These are phyloP conservation scores for Batkoa obscura DNA, from an alignment of 371 early-diverging fungal species.

Conservation along the genomic window DNA sequence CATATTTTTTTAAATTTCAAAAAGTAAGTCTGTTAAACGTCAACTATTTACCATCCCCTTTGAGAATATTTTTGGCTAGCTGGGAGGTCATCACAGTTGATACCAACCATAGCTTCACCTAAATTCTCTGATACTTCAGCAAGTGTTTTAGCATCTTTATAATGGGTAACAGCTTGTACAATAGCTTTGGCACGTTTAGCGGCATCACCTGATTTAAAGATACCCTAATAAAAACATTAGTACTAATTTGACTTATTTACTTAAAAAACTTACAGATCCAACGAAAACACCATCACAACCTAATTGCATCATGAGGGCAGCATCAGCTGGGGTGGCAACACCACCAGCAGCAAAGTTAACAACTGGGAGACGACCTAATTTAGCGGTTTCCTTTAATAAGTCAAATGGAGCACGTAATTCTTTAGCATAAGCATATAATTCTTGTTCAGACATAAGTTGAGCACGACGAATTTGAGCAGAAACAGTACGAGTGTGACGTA, in stretches of 20 bases:
- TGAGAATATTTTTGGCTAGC: constrained; percentile 45
- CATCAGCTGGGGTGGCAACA: constrained; percentile 92
- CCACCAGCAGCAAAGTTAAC: constrained; percentile 97
- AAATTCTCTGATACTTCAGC: constrained; percentile 81
- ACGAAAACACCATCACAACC: constrained; percentile 96
- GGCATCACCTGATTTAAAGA: constrained; percentile 88
- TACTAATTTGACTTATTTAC: background rate
- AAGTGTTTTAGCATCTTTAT: constrained; percentile 65
- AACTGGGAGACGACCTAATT: constrained; percentile 82
- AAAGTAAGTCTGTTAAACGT: too few relatives aligned
- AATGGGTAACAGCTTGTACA: constrained; percentile 93
- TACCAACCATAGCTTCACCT: constrained; percentile 94
- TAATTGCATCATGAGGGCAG: constrained; percentile 90
- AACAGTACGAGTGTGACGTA: constrained; percentile 80
- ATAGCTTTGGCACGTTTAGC: constrained; percentile 91
- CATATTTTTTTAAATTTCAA: too few relatives aligned
- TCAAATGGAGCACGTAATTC: constrained; percentile 80
- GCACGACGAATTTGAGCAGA: constrained; percentile 66
- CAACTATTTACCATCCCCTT: constrained; percentile 65
- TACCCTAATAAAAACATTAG: constrained; percentile 18
- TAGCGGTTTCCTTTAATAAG: constrained; percentile 72
- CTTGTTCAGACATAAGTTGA: constrained; percentile 40
- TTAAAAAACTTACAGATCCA: constrained; percentile 21
- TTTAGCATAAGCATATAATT: constrained; percentile 76
- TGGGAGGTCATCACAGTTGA: constrained; percentile 55